Evolutionary conservation across 2,329 filamentous ascomycete species (phyloP), one percentile per base, ranked within the genome.

Genomic region (Botrytis paeoniae): DNA sequence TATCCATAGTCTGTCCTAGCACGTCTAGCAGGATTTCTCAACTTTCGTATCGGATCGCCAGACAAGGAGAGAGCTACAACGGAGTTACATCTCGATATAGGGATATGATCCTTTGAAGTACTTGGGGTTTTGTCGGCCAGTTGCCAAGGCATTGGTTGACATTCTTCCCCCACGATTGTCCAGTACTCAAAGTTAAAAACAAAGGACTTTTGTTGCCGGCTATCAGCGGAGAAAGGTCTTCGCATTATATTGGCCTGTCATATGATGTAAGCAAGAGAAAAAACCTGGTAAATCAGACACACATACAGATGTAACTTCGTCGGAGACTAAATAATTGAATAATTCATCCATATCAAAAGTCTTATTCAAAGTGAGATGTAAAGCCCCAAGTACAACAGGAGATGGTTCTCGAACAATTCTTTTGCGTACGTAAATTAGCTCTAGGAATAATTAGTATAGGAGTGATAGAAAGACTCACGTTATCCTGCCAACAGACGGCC

Each of bases 181-280:
- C 89, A 90, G 78, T 90, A 91, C 76, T 91, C 89, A 79, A 91
- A 90, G 60, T 85, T 87, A 78, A 91, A 90, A 75, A 89, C 86
- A 79, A 90, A 89, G 12, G 85, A 87, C 10, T 86, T 83, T 76
- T 88, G 88, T 20, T 85, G 85, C 12, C 86, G 81, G 7, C 81
- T 78, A 41, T 85, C 82, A 3, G 80, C 75, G 25, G 73, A 69
- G 64, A 77, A 79, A 7, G 76, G 74, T 45, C 78, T 75, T 32
- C 73, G 59, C 10, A 59, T 51, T 18, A 76, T 73, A 29, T 76
- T 65, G 29, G 77, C 74, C 75, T 78, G 14, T 22, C 20, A 39
- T 54, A 29, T 65, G 20, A 39, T 59, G 39, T 65, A 68, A 39
- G 63, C 45, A 70, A 69, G 32, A 65, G 61, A n/a, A 57, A 18